Base-by-base conservation (phyloP, 306 rosid genomes). In the Coriaria nepalensis region DNA sequence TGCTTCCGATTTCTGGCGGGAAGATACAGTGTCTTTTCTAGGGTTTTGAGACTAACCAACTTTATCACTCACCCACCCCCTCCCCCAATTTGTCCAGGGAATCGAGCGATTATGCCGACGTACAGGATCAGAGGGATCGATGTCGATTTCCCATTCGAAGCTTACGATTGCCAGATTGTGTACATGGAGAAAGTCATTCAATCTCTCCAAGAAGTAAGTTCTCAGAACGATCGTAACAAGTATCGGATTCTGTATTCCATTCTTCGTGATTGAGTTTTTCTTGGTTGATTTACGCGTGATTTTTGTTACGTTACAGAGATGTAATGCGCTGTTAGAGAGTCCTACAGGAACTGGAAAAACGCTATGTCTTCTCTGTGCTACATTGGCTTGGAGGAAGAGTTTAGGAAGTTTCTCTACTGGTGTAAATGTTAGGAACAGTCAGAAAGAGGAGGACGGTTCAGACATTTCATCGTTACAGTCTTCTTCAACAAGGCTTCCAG, bases 321-420 rank as follows among this genome's bases (percentile, higher is more conserved):
- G 79, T 43, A 90, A 90, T 53, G 97, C 97, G 33, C 68, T 90
- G 50, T 56, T 90, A 79, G 97, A 90, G 83, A 90, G 97, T 75
- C 97, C 97, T 6, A 84, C 95, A 1, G 95, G 97, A 58, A 90
- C 97, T 37, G 97, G 97, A 45, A 90, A 90, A 68, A 90, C 97
- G 2, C 72, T 90, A 12, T 90, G 95, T 75, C 92, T 90, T 71
- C 84, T 90, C 2, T 90, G 97, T 40, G 97, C 97, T 58, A 79
- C 95, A 29, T 56, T 90, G 71, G 93, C 92, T 13, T 90, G 95
- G 95, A 73, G 95, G 65, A 84, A 81, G 77, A 81, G 92, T 61
- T 67, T 90, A 74, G 97, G 95, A 9, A 56, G 53, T 61, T 90
- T 84, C 78, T 70, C 82, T 3, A 66, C 77, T 62, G 93, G 90